Evolutionary conservation across 768 basidiomycete species (phyloP), one percentile per base, ranked within the genome.

Genomic region (Amanita rubescens): DNA sequence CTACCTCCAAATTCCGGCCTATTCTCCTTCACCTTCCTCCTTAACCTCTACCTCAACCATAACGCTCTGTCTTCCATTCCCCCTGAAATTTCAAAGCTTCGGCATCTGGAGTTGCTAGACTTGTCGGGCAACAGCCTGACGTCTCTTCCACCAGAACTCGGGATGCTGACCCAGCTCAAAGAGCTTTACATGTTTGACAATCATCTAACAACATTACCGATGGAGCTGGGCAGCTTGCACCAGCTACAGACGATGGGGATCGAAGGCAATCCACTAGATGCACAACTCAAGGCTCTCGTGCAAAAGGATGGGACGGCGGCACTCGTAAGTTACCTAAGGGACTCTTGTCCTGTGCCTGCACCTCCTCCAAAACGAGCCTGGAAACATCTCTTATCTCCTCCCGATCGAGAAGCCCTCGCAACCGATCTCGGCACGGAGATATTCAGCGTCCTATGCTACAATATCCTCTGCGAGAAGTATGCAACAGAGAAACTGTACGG

Each of bases 121-220:
- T 78, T 94, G 44, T 95, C 94, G 1, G 87, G 85, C 48, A 99
- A 99, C 69, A 83, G 77, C 58, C 79, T 99, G 44, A 70, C 77
- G 24, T 69, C 79, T 2, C 71, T 99, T 4, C 91, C 94, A 3
- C 78, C 85, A 3, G 94, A 97, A 63, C 69, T 99, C 20, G 96
- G 96, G 43, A 85, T 96, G 81, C 74, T 97, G 59, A 88, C 85
- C 14, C 80, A 83, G 58, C 73, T 99, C 51, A 91, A 90, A 69
- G 95, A 99, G 66, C 75, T 99, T 33, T 90, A 91, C 63, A 73
- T 98, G 19, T 99, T 98, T 68, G 96, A 99, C 75, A 99, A 99
- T 69, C 82, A 87, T 61, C 70, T 99, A n/a, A 72, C 80, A 35
- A 86, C 83, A 2, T 76, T 99, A 17, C 96, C 96, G 2, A 73